Evolutionary conservation across 2,329 filamentous ascomycete genomes (phyloP).

Genomic region (Aspergillus phoenicis): DNA sequence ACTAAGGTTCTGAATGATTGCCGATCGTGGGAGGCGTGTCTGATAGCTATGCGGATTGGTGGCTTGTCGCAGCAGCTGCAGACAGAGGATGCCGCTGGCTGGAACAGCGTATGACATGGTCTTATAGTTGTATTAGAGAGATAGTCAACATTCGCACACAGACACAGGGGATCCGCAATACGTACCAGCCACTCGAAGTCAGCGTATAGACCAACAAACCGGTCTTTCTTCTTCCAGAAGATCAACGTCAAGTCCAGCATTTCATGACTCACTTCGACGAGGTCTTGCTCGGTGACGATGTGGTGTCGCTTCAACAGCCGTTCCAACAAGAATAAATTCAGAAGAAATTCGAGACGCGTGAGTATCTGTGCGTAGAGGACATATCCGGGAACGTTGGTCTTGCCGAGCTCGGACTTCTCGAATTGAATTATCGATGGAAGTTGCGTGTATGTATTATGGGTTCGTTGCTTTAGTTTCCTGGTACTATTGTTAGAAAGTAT

Average conservation of each 20-base stretch:
- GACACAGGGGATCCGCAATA: background rate
- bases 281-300: constrained; percentile 1
- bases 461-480: background rate
- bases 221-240: constrained; percentile 9
- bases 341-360: background rate
- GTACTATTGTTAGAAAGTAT: background rate
- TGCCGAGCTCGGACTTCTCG: background rate
- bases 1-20: background rate
- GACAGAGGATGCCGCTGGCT: background rate
- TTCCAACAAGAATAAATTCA: constrained; percentile 2
- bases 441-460: background rate
- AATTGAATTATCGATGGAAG: background rate
- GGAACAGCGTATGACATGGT: background rate
- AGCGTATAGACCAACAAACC: background rate
- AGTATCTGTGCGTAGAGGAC: background rate
- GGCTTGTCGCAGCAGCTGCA: background rate
- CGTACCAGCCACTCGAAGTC: background rate
- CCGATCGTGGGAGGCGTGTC: background rate
- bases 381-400: background rate
- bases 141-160: background rate
- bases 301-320: constrained; percentile 1
- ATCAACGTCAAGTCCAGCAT: background rate
- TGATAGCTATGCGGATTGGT: background rate
- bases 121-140: background rate
- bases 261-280: constrained; percentile 6